phyloP scores from a whole-genome alignment of 345 rosid species.

The Geranium rotundifolium region DNA sequence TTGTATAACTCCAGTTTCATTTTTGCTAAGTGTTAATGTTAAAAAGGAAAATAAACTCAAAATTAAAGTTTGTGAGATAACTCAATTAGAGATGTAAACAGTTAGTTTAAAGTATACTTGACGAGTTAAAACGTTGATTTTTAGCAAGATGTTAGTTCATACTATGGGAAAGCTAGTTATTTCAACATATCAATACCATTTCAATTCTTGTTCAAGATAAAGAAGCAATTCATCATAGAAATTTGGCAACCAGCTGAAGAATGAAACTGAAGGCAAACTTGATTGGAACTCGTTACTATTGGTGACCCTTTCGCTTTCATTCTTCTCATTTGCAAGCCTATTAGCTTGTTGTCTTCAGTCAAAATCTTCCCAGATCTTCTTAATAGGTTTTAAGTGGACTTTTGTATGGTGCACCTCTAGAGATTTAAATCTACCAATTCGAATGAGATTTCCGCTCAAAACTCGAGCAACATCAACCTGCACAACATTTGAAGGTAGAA shows the following conservation, averaged over 20 bases:
- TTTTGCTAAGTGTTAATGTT: no score
- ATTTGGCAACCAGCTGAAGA: conserved; percentile 85
- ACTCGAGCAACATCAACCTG: conserved; percentile 92
- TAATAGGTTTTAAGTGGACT: conserved; percentile 75
- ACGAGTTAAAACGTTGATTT: neutral
- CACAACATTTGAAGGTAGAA: conserved; percentile 6
- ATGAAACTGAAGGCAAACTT: conserved; percentile 31
- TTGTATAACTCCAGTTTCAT: no score
- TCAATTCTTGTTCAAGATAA: conserved; percentile 98
- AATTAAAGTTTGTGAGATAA: neutral
- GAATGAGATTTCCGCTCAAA: conserved; percentile 81
- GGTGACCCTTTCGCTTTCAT: conserved; percentile 44
- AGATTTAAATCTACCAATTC: conserved; percentile 91
- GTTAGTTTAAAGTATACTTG: neutral
- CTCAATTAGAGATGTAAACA: neutral
- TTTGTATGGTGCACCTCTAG: conserved; percentile 76
- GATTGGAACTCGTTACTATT: conserved; percentile 35
- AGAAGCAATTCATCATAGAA: conserved; percentile 90
- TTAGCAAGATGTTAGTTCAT: neutral
- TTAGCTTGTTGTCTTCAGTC: conserved; percentile 49
- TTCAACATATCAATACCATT: conserved; percentile 44
- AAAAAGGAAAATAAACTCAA: no score
- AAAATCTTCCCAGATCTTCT: conserved; percentile 91
- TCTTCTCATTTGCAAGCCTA: conserved; percentile 49
- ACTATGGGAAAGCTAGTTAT: neutral